Evolutionary conservation across 441 rosid genomes (phyloP), one percentile per base, ranked within the genome.

Genomic region (Daphne laureola): DNA sequence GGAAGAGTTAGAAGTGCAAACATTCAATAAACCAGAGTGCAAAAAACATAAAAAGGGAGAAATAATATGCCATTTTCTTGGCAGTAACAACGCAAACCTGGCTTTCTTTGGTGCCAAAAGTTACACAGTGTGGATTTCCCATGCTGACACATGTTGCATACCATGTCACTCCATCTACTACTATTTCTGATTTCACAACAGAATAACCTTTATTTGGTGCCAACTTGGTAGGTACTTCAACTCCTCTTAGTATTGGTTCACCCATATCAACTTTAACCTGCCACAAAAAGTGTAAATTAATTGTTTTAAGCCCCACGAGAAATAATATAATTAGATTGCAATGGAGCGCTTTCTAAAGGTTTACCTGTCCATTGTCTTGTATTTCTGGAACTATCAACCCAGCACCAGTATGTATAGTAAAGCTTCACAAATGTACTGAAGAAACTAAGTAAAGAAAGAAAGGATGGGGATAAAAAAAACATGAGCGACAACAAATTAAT

Each of bases 241-340:
- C 58, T 44, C 95, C 86, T 73, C 69, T 85, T 55, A 93, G 96
- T 56, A 83, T 73, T 1, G 97, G 97, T 66, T 73, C 81, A 1
- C 97, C 97, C 99, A 90, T 93, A 60, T 93, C 97, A 70, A 93
- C 99, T 68, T 67, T 83, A 67, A 87, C 99, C 84, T 90, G 76
- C 26, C 54, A 18, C 31, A 48, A 49, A 41, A 45, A 63, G 12
- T 15, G 44, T 12, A 53, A 58, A 18, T 27, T 1, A 31, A 53
- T 38, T 31, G 14, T 16, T 44, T n/a, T 54, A 53, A 51, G 47
- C 17, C 6, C 27, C 16, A 44, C 23, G 49, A 31, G 8, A 55
- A 54, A 55, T 26, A 18, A 40, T 4, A 51, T 8, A 46, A 21
- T 23, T 17, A 35, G 40, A 48, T 38, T 43, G 18, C 41, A 51